These are phyloP conservation scores for Wolfiporia cocos DNA, from an alignment of 1,284 basidiomycete species.

Conservation along the genomic window DNA sequence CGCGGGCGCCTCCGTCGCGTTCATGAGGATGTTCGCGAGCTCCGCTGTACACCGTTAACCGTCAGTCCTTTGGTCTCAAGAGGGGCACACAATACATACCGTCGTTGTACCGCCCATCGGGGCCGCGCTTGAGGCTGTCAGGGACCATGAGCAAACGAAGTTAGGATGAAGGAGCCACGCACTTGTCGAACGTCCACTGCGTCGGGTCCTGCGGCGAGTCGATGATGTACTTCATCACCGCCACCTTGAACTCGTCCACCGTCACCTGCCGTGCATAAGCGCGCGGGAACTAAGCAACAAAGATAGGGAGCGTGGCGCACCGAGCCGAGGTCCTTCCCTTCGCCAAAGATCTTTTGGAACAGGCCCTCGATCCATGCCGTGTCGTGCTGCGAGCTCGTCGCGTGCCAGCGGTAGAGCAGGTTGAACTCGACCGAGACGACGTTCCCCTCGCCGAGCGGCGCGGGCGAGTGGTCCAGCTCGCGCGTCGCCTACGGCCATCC, in stretches of 20 bases:
- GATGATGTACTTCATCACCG: conserved; percentile 21
- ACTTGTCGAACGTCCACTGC: conserved; percentile 27
- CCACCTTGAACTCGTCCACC: conserved; percentile 35
- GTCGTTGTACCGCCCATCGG: conserved; percentile 61
- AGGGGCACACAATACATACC: conserved; percentile 10
- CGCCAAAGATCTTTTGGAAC: conserved; percentile 12
- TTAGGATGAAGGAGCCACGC: conserved; percentile 29
- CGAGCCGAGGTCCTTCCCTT: conserved; percentile 11
- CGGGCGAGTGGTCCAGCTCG: conserved; percentile 36
- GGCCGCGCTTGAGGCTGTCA: conserved; percentile 43
- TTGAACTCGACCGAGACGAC: conserved; percentile 72
- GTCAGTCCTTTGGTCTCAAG: neutral
- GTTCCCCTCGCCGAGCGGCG: conserved; percentile 68
- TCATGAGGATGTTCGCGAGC: conserved; percentile 58
- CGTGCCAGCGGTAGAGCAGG: conserved; percentile 72
- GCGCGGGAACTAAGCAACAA: too few relatives aligned
- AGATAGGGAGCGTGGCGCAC: neutral
- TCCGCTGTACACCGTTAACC: conserved; percentile 27
- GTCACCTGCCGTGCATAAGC: conserved; percentile 33
- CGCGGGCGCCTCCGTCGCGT: conserved; percentile 61
- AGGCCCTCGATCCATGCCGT: conserved; percentile 49
- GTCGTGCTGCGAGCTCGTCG: conserved; percentile 56
- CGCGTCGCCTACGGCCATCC: conserved; percentile 36
- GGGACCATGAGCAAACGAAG: neutral
- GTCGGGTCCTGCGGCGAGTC: conserved; percentile 11